Percentiles rank a stretch among this genome's conserved stretches.
Evolutionary conservation across 345 rosid species (phyloP).

Genomic region (Eucalyptus regnans): DNA sequence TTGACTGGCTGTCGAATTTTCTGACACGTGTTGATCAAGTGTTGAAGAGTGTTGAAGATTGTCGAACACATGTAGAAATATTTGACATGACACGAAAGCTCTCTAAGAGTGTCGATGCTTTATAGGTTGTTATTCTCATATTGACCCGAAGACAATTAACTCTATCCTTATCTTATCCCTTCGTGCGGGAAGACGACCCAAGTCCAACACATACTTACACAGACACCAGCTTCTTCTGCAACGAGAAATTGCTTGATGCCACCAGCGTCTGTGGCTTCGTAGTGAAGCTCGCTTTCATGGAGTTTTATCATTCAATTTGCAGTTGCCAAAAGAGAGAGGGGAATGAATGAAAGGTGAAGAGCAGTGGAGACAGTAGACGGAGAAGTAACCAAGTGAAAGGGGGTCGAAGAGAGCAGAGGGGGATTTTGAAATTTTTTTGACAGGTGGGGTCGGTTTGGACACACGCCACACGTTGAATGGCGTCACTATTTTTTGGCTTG

Average conservation of each 20-base stretch:
- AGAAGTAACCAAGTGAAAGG: not conserved
- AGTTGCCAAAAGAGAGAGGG: not conserved
- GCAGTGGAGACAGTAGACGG: not conserved
- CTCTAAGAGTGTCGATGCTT: rapidly evolving
- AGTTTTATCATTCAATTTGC: not conserved
- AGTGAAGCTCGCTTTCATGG: conserved; percentile 38
- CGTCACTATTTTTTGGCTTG: rapidly evolving
- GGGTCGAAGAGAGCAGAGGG: not conserved
- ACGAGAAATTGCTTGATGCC: not conserved
- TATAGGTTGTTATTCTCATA: too few relatives aligned
- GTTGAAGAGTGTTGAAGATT: rapidly evolving
- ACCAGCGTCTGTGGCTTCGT: conserved; percentile 17
- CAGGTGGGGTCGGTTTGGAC: not conserved
- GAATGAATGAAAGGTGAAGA: not conserved
- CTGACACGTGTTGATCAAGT: rapidly evolving
- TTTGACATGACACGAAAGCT: rapidly evolving
- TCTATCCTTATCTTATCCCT: too few relatives aligned
- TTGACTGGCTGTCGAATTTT: rapidly evolving
- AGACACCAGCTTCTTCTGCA: too few relatives aligned
- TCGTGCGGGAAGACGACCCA: too few relatives aligned
- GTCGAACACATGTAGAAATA: rapidly evolving
- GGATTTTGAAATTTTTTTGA: not conserved
- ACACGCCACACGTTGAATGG: rapidly evolving
- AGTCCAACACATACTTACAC: rapidly evolving
- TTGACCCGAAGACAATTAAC: too few relatives aligned